Base-by-base conservation (phyloP, 2,329 filamentous ascomycete species). In the Pseudogymnoascus sp. region DNA sequence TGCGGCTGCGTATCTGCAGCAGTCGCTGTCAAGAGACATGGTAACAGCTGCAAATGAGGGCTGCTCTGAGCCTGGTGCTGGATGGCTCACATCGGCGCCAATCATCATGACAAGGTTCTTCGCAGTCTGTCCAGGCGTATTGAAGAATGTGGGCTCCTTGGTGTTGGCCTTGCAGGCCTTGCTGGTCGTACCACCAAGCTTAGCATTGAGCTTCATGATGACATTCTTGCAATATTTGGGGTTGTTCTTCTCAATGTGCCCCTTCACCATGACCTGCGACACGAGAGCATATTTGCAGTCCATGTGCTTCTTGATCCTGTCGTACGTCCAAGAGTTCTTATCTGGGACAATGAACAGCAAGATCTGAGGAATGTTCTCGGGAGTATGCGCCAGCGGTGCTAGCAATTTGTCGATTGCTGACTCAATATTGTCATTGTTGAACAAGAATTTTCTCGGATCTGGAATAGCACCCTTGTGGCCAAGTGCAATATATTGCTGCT, bases 161-260 rank as follows among this genome's bases (percentile, higher is more conserved):
- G 17, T 39, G n/a, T 41, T 41, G 12, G 38, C 21, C 3, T 59
- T 59, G 42, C 67, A 63, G 17, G 64, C 48, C 63, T 79, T 59
- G 64, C 77, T 86, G 0, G 91, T 97, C 0, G 84, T 82, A 5
- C 94, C 94, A 12, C 94, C 94, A 2, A 99, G 82, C 78, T 99
- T 99, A 3, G 91, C 89, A 69, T 99, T 97, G 67, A 99, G 86
- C 78, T 99, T 99, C 91, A 99, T 94, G 66, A 86, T 84, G 0
- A 99, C 91, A 65, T 99, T 99, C 0, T 90, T 94, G 70, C 90
- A 88, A 75, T 97, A 97, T 70, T 99, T 94, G 0, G 82, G 81
- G 21, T 89, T 84, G 13, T 83, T 84, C 72, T 88, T 88, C 38
- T 77, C 69, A 0, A 93, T 89, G 63, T 95, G 88, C 0, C 77